Evolutionary conservation across 257 asterid species (phyloP).

Genomic region (Datura wrightii): DNA sequence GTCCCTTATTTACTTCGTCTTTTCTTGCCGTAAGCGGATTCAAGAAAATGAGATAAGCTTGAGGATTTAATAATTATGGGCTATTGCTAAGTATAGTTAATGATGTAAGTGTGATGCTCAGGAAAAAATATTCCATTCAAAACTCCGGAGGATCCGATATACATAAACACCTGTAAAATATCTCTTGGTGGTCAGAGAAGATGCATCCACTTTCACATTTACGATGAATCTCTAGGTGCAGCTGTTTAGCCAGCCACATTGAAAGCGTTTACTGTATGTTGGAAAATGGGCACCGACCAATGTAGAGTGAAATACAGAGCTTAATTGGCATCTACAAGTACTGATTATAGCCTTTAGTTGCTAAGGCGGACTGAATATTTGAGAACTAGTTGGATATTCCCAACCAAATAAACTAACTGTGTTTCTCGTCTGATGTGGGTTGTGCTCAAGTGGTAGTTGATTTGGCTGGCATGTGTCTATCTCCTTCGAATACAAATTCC

Average conservation of each 20-base stretch:
- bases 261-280: neutral
- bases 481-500: too few species aligned
- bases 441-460: neutral
- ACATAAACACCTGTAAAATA: neutral
- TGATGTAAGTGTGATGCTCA: neutral
- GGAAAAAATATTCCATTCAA: neutral
- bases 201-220: neutral
- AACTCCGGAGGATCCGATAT: neutral
- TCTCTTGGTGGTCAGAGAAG: neutral
- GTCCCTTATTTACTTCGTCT: neutral
- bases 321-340: neutral
- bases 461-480: too few species aligned
- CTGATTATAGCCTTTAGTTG: neutral
- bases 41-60: constrained; percentile 3
- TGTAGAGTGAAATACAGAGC: neutral
- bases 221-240: neutral
- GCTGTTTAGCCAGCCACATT: neutral
- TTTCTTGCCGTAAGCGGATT: neutral
- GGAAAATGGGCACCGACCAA: neutral
- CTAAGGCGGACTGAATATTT: neutral
- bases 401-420: neutral
- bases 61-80: neutral
- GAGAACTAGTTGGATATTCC: neutral
- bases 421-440: neutral
- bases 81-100: neutral